These are phyloP conservation scores for Terana coerulea DNA, from an alignment of 768 basidiomycete species.

Conservation along the genomic window DNA sequence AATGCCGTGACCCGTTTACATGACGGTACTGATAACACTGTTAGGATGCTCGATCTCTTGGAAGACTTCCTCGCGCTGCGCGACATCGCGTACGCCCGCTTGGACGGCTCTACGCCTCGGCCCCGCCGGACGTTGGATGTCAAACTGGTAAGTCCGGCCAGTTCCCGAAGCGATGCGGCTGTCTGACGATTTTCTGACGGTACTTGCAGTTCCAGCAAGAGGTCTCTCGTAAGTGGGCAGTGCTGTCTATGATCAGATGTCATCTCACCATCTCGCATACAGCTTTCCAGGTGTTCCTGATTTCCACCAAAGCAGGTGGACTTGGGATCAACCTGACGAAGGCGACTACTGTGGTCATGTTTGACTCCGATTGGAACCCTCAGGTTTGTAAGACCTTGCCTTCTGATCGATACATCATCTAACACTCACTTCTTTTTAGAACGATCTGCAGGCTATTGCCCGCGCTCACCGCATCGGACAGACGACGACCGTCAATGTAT, in stretches of 20 bases:
- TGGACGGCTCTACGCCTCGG: constrained; percentile 53
- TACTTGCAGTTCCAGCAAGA: constrained; percentile 51
- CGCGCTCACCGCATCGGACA: constrained; percentile 82
- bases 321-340: constrained; percentile 81
- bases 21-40: neutral
- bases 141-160: constrained; percentile 40
- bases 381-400: constrained; percentile 27
- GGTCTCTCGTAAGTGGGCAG: constrained; percentile 40
- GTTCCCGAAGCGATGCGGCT: constrained; percentile 14
- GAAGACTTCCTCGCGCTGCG: constrained; percentile 65
- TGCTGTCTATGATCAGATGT: neutral
- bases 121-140: constrained; percentile 57
- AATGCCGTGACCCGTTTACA: neutral
- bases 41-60: constrained; percentile 62
- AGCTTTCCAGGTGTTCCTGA: constrained; percentile 66
- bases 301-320: constrained; percentile 71
- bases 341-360: constrained; percentile 78
- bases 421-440: constrained; percentile 36
- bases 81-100: constrained; percentile 53
- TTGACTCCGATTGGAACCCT: constrained; percentile 67
- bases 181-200: neutral
- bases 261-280: neutral
- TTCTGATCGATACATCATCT: constrained; percentile 25
- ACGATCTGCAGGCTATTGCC: constrained; percentile 83
- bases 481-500: constrained; percentile 62